Evolutionary conservation across 345 rosid species (phyloP).

Genomic region (Salix viminalis): DNA sequence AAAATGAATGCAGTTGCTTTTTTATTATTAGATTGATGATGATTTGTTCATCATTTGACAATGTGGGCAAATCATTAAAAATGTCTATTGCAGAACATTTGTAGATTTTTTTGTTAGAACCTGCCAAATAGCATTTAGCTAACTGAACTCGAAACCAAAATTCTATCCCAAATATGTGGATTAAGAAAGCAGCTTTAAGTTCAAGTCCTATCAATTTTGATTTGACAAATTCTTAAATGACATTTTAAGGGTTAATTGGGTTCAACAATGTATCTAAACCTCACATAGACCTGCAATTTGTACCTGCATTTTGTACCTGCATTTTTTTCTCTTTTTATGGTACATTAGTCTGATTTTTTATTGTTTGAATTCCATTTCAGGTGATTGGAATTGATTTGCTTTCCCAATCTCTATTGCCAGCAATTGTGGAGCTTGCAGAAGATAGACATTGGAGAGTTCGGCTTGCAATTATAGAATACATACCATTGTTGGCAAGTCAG

Average conservation of each 20-base stretch:
- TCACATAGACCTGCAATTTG: neutral
- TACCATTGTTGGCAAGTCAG: slow-evolving; percentile 90
- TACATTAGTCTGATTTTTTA: neutral
- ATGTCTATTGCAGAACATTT: neutral
- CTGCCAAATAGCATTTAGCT: neutral
- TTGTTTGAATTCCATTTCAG: slow-evolving; percentile 35
- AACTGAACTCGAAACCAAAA: neutral
- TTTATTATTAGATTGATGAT: no score
- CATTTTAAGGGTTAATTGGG: neutral
- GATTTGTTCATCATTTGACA: no score
- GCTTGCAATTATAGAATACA: slow-evolving; percentile 93
- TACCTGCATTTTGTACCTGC: neutral
- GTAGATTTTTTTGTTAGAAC: neutral
- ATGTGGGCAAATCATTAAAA: no score
- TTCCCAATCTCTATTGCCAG: slow-evolving; percentile 87
- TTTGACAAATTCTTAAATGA: neutral
- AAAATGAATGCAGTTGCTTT: no score
- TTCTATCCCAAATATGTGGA: neutral
- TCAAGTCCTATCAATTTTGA: neutral
- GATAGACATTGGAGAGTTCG: slow-evolving; percentile 97
- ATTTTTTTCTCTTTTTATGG: neutral
- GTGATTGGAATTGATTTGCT: slow-evolving; percentile 93
- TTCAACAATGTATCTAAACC: neutral
- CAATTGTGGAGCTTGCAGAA: slow-evolving; percentile 96
- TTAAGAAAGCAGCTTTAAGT: neutral